Percentiles rank a stretch among this genome's conserved stretches.
Conservation (phyloP, 2,329 filamentous ascomycete species). For the Cercospora janseana region DNA sequence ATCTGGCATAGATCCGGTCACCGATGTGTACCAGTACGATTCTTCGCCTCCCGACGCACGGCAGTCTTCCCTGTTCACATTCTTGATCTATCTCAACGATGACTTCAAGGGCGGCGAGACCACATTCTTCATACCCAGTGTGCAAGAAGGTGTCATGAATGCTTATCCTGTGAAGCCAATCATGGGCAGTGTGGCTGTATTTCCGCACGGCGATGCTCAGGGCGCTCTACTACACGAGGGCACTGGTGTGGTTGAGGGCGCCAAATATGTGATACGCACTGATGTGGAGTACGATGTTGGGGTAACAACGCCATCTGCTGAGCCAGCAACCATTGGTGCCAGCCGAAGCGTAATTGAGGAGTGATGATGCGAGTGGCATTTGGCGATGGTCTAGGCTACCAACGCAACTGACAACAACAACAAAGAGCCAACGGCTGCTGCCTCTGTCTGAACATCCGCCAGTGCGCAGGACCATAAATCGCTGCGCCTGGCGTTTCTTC, state of each 20-base stretch:
- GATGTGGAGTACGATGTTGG: conserved; percentile 67
- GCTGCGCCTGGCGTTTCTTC: too few relatives aligned
- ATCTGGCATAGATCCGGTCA: conserved; percentile 58
- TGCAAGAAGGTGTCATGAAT: conserved; percentile 64
- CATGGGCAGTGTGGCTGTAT: conserved; percentile 66
- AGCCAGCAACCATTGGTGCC: not conserved
- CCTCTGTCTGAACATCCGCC: too few relatives aligned
- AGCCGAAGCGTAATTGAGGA: conserved; percentile 11
- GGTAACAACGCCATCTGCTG: not conserved
- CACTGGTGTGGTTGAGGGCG: conserved; percentile 65
- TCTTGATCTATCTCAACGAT: conserved; percentile 68
- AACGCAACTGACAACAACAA: too few relatives aligned
- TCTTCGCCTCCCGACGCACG: conserved; percentile 57
- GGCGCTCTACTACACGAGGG: conserved; percentile 68
- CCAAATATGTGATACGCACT: conserved; percentile 67
- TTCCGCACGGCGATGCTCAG: conserved; percentile 66
- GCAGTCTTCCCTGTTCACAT: conserved; percentile 68
- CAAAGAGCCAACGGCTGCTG: too few relatives aligned
- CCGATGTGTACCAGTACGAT: conserved; percentile 64
- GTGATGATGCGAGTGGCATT: not conserved
- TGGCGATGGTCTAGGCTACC: too few relatives aligned
- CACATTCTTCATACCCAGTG: conserved; percentile 66
- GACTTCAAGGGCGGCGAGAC: conserved; percentile 71
- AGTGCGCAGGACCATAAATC: too few relatives aligned
- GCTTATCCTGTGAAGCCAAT: conserved; percentile 67